Conservation (phyloP, 805 yeast species). For the Metschnikowia arizonensis region DNA sequence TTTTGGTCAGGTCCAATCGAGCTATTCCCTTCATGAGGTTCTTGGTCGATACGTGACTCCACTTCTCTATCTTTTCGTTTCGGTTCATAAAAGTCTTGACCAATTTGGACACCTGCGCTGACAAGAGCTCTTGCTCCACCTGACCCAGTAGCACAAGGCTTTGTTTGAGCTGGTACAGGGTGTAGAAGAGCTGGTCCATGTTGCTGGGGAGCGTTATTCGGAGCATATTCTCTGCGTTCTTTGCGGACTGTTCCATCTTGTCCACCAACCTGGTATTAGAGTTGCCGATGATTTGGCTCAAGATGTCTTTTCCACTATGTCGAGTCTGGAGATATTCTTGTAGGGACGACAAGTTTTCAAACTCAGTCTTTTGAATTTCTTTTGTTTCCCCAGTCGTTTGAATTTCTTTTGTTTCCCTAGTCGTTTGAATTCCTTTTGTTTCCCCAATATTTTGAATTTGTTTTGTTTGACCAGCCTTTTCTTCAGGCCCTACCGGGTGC, state of each 20-base stretch:
- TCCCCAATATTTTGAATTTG: too few species aligned
- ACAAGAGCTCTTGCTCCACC: slow-evolving; percentile 7
- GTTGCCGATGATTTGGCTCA: neutral
- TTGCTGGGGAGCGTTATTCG: slow-evolving; percentile 21
- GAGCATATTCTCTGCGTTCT: neutral
- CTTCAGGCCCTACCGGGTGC: neutral
- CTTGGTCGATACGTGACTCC: slow-evolving; percentile 3
- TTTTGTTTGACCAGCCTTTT: too few species aligned
- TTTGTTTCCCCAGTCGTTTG: too few species aligned
- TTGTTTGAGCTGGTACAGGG: slow-evolving; percentile 27
- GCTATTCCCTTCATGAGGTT: slow-evolving; percentile 14
- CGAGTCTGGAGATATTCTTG: slow-evolving; percentile 3
- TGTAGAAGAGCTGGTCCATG: slow-evolving; percentile 37
- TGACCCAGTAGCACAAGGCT: slow-evolving; percentile 22
- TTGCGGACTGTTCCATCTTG: neutral
- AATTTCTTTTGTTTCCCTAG: too few species aligned
- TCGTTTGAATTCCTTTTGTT: too few species aligned
- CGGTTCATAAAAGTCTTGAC: slow-evolving; percentile 12
- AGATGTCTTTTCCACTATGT: neutral
- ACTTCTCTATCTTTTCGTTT: neutral
- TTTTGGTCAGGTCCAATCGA: slow-evolving; percentile 7
- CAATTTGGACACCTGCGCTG: slow-evolving; percentile 10
- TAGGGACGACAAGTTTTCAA: neutral
- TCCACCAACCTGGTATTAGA: neutral
- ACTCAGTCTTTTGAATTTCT: too few species aligned